Base-by-base conservation (phyloP, 2,329 filamentous ascomycete genomes). In the Ophiocordyceps polyrhachis-furcata region DNA sequence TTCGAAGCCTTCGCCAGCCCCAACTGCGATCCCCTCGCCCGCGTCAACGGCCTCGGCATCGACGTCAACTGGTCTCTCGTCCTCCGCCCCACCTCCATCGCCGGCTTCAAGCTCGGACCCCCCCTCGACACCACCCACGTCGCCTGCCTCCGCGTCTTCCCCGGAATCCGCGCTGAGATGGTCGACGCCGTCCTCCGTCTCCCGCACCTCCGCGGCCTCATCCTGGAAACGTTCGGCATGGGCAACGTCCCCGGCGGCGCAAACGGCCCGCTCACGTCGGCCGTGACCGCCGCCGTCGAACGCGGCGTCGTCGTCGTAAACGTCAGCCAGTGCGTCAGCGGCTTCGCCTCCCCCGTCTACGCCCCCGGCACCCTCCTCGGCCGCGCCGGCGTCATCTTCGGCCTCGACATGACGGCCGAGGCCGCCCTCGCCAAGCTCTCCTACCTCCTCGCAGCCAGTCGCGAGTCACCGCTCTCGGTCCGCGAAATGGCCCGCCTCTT, bases 81-180 rank as follows among this genome's bases (percentile, higher is more conserved):
- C 32, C 71, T 82, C 42, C 74, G 84, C 15, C 83, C 85, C 7
- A 86, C 76, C 2, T 71, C 70, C 45, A 79, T 93, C 52, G 74
- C 82, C 51, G 76, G 79, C 47, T 88, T 93, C 63, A 69, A 70
- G 49, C 74, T 91, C 50, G 79, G 81, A 49, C 79, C 77, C 17
- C 79, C 80, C 52, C 72, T 91, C 35, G 82, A 91, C 58, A 93
- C 83, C 12, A 77, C 82, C n/a, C 83, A 93, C 58, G 87, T 94
- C 38, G 86, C 87, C 19, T 91, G 86, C 58, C 68, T 94, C 54
- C 81, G 87, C 46, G 82, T 94, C 50, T 94, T 94, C 61, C 88
- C 88, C 0, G 88, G 88, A 29, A 93, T 95, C 63, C 83, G 83
- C 59, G 83, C 87, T n/a, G 81, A 87, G 57, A 93, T 94, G 83